Conservation (phyloP, 306 rosid species). For the Trifolium dubium region DNA sequence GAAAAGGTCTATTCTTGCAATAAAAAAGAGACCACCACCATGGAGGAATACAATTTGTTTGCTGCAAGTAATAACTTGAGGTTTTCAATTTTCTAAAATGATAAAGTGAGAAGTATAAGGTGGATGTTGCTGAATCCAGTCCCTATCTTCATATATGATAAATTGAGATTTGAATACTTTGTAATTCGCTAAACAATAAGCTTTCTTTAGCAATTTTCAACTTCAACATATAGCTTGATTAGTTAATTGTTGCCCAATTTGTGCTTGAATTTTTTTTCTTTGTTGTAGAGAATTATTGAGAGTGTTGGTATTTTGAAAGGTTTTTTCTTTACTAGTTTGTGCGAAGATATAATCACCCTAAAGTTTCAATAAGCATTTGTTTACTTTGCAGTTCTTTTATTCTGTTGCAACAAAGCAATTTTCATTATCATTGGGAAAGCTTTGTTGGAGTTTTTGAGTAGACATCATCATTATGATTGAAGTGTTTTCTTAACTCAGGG, state of each 20-base stretch:
- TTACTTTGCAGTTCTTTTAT: conserved; percentile 43
- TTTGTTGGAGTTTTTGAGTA: conserved; percentile 38
- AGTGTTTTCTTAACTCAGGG: conserved; percentile 26
- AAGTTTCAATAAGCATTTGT: conserved; percentile 41
- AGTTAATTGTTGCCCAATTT: conserved; percentile 60
- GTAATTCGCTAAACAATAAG: conserved; percentile 73
- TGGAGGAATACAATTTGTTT: conserved; percentile 96
- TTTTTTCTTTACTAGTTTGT: conserved; percentile 29
- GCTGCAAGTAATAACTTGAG: conserved; percentile 75
- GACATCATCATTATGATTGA: conserved; percentile 25
- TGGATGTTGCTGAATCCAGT: conserved; percentile 66
- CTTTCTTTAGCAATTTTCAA: conserved; percentile 55
- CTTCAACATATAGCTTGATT: conserved; percentile 56
- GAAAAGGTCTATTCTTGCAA: conserved; percentile 58
- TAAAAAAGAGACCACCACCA: conserved; percentile 64
- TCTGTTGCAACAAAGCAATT: conserved; percentile 36
- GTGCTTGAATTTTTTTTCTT: conserved; percentile 50
- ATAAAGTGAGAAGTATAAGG: conserved; percentile 61
- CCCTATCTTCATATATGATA: conserved; percentile 63
- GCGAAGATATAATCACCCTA: conserved; percentile 46
- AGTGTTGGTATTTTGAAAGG: conserved; percentile 63
- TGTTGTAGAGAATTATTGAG: conserved; percentile 59
- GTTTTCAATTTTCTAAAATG: conserved; percentile 76
- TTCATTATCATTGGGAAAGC: conserved; percentile 36
- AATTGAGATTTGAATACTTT: conserved; percentile 61